Evolutionary conservation across 2,329 filamentous ascomycete genomes (phyloP).

Genomic region (Fusarium scirpi): DNA sequence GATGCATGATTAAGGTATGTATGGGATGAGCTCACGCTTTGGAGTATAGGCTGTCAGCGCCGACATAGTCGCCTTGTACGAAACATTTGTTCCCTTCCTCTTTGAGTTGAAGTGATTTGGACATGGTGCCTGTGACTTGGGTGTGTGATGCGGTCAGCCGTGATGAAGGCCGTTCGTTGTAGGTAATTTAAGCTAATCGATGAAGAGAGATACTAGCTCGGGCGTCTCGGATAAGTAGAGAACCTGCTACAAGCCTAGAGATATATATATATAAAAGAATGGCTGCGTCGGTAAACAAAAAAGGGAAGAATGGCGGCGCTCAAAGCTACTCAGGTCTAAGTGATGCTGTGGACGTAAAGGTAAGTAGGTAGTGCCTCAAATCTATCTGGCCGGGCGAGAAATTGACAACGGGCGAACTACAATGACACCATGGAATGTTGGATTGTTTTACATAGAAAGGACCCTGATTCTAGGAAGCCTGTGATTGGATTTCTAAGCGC

Average conservation of each 20-base stretch:
- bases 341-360: not conserved
- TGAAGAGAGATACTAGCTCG: not conserved
- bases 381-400: not conserved
- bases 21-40: constrained; percentile 67
- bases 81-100: constrained; percentile 75
- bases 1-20: not conserved
- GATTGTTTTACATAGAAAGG: constrained; percentile 12
- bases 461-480: constrained; percentile 10
- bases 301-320: not conserved
- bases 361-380: not conserved
- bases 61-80: constrained; percentile 71
- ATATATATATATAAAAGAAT: not conserved
- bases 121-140: constrained; percentile 42
- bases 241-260: not conserved
- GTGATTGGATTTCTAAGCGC: constrained; percentile 50
- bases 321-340: not conserved
- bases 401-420: constrained; percentile 5
- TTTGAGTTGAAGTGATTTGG: constrained; percentile 59
- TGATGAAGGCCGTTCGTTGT: not conserved
- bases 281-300: not conserved
- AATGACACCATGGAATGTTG: constrained; percentile 6
- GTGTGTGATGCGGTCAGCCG: not conserved
- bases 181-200: not conserved
- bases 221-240: not conserved
- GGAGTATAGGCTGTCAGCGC: constrained; percentile 77